Conservation (phyloP, 2,329 filamentous ascomycete species). For the Acephala macrosclerotiorum region DNA sequence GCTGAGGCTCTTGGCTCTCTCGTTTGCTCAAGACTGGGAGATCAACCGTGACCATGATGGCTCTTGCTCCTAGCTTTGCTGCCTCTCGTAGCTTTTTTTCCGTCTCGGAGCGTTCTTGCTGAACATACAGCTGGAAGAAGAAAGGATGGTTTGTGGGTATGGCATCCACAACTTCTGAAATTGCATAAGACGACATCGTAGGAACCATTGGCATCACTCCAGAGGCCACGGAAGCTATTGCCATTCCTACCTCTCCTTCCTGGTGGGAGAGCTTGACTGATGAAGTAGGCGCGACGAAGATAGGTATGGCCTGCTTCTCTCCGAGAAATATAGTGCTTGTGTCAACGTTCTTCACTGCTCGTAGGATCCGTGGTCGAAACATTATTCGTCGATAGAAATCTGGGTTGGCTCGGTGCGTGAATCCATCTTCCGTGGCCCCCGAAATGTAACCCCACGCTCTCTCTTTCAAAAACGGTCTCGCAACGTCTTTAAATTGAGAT, state of each 20-base stretch:
- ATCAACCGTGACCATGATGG: slow-evolving; percentile 64
- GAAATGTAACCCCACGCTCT: slow-evolving; percentile 73
- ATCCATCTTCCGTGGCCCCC: slow-evolving; percentile 71
- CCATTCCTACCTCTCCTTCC: slow-evolving; percentile 67
- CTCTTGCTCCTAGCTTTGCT: slow-evolving; percentile 52
- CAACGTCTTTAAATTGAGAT: slow-evolving; percentile 57
- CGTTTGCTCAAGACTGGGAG: slow-evolving; percentile 61
- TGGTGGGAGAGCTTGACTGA: slow-evolving; percentile 52
- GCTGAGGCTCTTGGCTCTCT: slow-evolving; percentile 51
- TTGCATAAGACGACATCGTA: slow-evolving; percentile 55
- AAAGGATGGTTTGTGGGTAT: slow-evolving; percentile 14
- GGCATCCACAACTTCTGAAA: slow-evolving; percentile 53
- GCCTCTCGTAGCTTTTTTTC: slow-evolving; percentile 55
- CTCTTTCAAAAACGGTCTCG: slow-evolving; percentile 57
- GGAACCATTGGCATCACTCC: slow-evolving; percentile 57
- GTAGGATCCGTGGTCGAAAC: slow-evolving; percentile 63
- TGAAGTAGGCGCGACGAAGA: slow-evolving; percentile 64
- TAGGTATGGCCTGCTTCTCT: slow-evolving; percentile 55
- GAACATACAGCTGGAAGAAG: slow-evolving; percentile 68
- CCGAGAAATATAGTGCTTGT: slow-evolving; percentile 61
- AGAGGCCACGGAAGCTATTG: slow-evolving; percentile 54
- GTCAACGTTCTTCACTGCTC: slow-evolving; percentile 59
- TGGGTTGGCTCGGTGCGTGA: slow-evolving; percentile 62
- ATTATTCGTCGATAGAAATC: slow-evolving; percentile 59
- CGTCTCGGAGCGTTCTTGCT: slow-evolving; percentile 57